Conservation (phyloP, 1,284 basidiomycete species). For the Malassezia sp. region DNA sequence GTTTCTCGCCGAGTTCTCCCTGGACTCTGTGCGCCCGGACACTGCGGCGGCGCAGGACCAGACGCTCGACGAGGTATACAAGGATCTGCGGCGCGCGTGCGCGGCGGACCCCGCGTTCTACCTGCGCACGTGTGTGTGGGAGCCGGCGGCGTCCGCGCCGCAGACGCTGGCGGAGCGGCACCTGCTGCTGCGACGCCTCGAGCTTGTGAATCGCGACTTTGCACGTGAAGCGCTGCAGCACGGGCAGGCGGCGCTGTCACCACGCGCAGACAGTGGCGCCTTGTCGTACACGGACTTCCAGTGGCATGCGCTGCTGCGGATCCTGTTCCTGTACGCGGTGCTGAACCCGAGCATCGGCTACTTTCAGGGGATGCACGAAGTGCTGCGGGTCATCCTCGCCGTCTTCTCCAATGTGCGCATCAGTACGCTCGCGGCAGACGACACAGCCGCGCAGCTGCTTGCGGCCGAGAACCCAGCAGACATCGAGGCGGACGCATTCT, state of each 20-base stretch:
- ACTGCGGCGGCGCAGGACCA: slow-evolving; percentile 14
- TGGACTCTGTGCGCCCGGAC: background rate
- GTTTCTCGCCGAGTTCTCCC: slow-evolving; percentile 33
- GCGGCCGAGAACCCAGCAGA: slow-evolving; percentile 8
- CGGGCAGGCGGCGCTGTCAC: background rate
- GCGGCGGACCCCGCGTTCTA: background rate
- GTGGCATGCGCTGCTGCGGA: slow-evolving; percentile 41
- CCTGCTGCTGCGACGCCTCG: slow-evolving; percentile 21
- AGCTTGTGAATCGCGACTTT: slow-evolving; percentile 20
- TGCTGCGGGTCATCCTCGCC: slow-evolving; percentile 35
- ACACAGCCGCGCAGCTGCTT: background rate
- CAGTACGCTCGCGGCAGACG: slow-evolving; percentile 2
- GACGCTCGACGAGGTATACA: slow-evolving; percentile 39
- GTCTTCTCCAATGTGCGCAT: slow-evolving; percentile 23
- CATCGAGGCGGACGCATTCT: slow-evolving; percentile 43
- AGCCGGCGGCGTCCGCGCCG: background rate
- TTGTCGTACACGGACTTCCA: slow-evolving; percentile 16
- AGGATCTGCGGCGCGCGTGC: slow-evolving; percentile 27
- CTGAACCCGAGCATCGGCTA: slow-evolving; percentile 42
- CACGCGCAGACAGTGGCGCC: background rate
- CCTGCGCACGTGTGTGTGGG: background rate
- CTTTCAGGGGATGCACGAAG: slow-evolving; percentile 43
- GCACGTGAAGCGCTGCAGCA: too few relatives aligned
- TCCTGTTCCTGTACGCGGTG: slow-evolving; percentile 39
- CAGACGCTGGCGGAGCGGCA: slow-evolving; percentile 9